Evolutionary conservation across 805 yeast species (phyloP).

Genomic region (Zygosaccharomyces gambellarensis): DNA sequence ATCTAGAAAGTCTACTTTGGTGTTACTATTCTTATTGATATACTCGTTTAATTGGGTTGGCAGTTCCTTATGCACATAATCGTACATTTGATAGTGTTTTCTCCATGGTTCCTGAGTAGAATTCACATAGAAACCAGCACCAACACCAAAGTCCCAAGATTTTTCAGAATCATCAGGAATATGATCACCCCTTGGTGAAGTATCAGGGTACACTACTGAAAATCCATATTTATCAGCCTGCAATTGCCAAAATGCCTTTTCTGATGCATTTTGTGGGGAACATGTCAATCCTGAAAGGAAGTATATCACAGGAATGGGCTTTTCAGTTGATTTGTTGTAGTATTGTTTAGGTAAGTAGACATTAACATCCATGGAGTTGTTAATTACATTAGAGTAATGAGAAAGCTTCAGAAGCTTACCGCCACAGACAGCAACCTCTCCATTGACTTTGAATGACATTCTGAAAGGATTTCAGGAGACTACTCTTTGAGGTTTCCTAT

Average conservation of each 20-base stretch:
- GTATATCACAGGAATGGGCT: constrained; percentile 63
- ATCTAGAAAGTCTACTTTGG: constrained; percentile 51
- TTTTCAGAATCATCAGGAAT: constrained; percentile 65
- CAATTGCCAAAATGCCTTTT: constrained; percentile 83
- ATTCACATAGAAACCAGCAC: constrained; percentile 92
- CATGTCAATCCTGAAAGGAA: constrained; percentile 90
- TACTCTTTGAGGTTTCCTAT: background rate
- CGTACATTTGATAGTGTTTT: constrained; percentile 77
- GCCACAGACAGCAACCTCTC: constrained; percentile 57
- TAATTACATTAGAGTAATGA: constrained; percentile 63
- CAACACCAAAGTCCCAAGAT: constrained; percentile 85
- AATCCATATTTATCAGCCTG: constrained; percentile 78
- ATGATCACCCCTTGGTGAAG: constrained; percentile 85
- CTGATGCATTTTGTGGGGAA: constrained; percentile 88
- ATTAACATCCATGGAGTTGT: constrained; percentile 77
- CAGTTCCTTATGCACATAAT: constrained; percentile 73
- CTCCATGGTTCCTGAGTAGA: constrained; percentile 71
- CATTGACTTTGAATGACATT: constrained; percentile 49
- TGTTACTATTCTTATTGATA: constrained; percentile 34
- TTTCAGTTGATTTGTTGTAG: constrained; percentile 16
- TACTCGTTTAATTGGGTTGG: constrained; percentile 44
- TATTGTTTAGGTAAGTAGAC: constrained; percentile 68
- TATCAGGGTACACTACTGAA: constrained; percentile 90
- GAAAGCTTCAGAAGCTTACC: constrained; percentile 72
- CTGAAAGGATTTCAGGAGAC: background rate